Conservation (phyloP, 345 rosid genomes). For the Kandelia obovata region DNA sequence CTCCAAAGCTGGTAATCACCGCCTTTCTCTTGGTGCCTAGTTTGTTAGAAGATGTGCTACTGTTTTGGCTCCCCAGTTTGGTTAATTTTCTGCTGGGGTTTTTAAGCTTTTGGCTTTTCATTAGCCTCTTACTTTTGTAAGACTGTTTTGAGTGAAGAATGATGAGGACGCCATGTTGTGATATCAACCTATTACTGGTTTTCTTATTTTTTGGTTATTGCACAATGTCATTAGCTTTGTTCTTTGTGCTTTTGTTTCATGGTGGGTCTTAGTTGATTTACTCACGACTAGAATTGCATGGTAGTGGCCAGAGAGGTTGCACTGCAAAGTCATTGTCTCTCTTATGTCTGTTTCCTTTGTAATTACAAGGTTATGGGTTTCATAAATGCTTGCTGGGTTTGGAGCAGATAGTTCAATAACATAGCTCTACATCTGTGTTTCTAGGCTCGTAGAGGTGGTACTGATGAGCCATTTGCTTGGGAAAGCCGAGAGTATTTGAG, state of each 20-base stretch:
- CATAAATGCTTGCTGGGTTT: not conserved
- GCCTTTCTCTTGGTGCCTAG: not conserved
- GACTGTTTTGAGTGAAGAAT: no score
- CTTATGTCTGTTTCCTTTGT: not conserved
- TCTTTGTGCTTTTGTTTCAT: no score
- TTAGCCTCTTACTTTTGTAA: no score
- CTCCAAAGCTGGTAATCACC: constrained; percentile 67
- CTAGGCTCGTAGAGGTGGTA: constrained; percentile 84
- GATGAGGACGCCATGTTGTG: no score
- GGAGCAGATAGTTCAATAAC: not conserved
- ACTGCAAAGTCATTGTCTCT: not conserved
- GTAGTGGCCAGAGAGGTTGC: not conserved
- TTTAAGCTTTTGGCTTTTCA: not conserved
- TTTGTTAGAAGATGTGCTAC: not conserved
- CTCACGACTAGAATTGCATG: not conserved
- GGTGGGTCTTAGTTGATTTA: no score
- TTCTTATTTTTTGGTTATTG: no score
- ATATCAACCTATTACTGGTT: no score
- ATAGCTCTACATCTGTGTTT: not conserved
- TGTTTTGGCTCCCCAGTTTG: not conserved
- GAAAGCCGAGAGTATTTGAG: constrained; percentile 88
- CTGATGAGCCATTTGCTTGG: constrained; percentile 97
- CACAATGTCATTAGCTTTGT: no score
- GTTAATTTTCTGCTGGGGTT: not conserved
- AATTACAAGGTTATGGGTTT: not conserved